Percentiles rank a stretch among this genome's conserved stretches.
Conservation (phyloP, 345 rosid genomes). For the Syzygium aqueum region DNA sequence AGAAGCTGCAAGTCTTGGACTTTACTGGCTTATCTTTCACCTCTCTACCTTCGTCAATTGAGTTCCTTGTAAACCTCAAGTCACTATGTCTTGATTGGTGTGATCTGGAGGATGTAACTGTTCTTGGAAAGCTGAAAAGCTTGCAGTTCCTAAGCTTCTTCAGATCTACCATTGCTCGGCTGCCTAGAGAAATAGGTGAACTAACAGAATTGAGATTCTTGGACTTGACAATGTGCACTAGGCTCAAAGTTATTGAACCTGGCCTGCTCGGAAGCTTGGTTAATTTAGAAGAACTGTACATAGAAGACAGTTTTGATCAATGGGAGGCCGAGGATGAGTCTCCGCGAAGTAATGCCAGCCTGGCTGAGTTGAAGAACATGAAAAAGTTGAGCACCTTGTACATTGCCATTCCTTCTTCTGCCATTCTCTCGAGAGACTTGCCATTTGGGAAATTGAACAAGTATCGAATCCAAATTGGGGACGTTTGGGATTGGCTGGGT, state of each 20-base stretch:
- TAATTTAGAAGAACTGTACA: background rate
- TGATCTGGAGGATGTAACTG: background rate
- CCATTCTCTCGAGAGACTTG: background rate
- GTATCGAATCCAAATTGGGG: background rate
- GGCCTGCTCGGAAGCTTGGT: background rate
- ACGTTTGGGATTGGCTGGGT: fast-evolving
- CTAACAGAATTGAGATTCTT: background rate
- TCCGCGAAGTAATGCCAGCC: background rate
- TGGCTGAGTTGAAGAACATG: background rate
- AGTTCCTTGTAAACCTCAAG: background rate
- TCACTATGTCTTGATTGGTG: background rate
- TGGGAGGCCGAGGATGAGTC: background rate
- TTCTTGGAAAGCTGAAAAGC: background rate
- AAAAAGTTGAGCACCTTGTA: fast-evolving
- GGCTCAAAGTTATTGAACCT: background rate
- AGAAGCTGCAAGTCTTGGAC: background rate
- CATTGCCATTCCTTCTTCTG: background rate
- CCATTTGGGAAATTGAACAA: background rate
- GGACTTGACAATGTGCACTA: background rate
- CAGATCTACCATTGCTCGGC: background rate
- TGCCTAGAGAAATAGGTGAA: background rate
- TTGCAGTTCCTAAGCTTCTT: background rate
- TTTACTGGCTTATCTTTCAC: background rate
- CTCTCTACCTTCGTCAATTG: background rate
- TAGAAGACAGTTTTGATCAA: fast-evolving